phyloP scores from a whole-genome alignment of 2,329 filamentous ascomycete genomes.

The Rhexocercosporidium sp. region DNA sequence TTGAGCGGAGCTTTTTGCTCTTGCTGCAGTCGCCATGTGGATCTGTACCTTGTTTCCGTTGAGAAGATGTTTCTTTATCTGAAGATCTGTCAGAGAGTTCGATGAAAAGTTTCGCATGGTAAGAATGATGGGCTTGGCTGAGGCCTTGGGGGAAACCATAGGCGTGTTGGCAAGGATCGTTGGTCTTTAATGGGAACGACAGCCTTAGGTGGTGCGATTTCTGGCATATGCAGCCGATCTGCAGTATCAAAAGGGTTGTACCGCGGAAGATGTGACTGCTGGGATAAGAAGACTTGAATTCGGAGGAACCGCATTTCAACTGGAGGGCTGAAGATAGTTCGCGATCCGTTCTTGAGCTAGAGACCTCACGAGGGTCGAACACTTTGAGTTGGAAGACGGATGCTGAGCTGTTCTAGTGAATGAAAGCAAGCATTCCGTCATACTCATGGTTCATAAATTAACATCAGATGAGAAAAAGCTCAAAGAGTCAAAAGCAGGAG shows the following conservation, averaged over 20 bases:
- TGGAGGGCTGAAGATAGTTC: neutral
- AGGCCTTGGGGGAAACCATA: slow-evolving; percentile 6
- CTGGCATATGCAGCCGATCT: slow-evolving; percentile 2
- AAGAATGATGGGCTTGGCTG: neutral
- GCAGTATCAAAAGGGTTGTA: neutral
- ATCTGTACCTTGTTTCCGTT: neutral
- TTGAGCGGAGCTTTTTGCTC: neutral
- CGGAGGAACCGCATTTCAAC: neutral
- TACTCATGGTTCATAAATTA: too few species aligned
- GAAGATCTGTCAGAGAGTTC: slow-evolving; percentile 8
- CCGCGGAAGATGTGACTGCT: neutral
- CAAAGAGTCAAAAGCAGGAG: too few species aligned
- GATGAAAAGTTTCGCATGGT: neutral
- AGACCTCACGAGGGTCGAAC: neutral
- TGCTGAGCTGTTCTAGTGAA: neutral
- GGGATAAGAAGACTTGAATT: neutral
- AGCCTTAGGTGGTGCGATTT: neutral
- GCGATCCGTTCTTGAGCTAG: neutral
- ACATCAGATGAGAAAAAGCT: too few species aligned
- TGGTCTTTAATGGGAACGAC: neutral
- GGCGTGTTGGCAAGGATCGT: slow-evolving; percentile 3
- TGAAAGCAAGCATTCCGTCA: too few species aligned
- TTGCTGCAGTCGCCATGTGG: neutral
- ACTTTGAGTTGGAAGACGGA: neutral
- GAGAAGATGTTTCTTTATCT: neutral